phyloP scores from a whole-genome alignment of 805 yeast species.

The Candida qinlingensis region DNA sequence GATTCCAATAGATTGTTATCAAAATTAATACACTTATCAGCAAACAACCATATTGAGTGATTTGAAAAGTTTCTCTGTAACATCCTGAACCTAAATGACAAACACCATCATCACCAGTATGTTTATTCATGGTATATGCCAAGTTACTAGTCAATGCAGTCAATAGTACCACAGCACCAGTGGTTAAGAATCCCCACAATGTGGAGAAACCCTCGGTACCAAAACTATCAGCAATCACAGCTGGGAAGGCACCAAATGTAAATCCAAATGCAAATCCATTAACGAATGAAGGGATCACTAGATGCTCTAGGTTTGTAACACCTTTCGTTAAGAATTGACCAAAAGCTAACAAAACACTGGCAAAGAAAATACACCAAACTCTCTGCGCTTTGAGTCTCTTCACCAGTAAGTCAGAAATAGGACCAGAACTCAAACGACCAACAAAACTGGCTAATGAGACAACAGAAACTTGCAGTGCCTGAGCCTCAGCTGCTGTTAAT shows the following conservation, averaged over 20 bases:
- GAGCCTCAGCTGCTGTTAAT: constrained; percentile 39
- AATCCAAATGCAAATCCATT: constrained; percentile 68
- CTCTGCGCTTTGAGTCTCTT: constrained; percentile 50
- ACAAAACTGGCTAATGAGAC: constrained; percentile 60
- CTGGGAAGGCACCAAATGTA: constrained; percentile 69
- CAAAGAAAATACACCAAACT: constrained; percentile 53
- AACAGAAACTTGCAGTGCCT: constrained; percentile 67
- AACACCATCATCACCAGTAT: constrained; percentile 35
- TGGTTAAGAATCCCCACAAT: constrained; percentile 69
- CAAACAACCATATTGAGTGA: constrained; percentile 23
- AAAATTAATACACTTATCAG: constrained; percentile 15
- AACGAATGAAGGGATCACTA: constrained; percentile 46
- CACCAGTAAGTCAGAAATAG: constrained; percentile 55
- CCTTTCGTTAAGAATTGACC: constrained; percentile 33
- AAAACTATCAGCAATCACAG: constrained; percentile 66
- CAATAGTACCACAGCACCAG: constrained; percentile 59
- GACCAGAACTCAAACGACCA: constrained; percentile 63
- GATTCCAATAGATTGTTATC: constrained; percentile 10
- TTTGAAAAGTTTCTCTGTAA: constrained; percentile 39
- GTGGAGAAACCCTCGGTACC: constrained; percentile 67
- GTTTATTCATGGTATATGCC: constrained; percentile 46
- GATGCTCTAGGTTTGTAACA: constrained; percentile 33
- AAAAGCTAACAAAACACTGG: constrained; percentile 33
- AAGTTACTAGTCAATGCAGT: constrained; percentile 49
- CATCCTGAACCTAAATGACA: constrained; percentile 42